Percentiles rank a stretch among this genome's conserved stretches.
Conservation (phyloP, 2,329 filamentous ascomycete genomes). For the Monilinia polystroma region DNA sequence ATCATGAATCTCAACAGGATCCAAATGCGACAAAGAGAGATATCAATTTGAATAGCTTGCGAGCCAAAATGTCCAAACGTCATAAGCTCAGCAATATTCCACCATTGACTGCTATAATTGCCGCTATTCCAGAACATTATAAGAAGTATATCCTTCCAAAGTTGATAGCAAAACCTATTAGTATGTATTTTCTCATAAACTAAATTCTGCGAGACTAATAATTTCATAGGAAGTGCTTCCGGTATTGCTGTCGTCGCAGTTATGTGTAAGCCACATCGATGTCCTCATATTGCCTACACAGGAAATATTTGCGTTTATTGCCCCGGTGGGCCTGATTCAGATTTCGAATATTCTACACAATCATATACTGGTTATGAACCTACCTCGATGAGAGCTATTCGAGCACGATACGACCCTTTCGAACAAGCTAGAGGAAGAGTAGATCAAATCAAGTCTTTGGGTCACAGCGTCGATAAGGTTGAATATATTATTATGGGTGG, state of each 20-base stretch:
- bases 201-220: conserved; percentile 24
- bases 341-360: conserved; percentile 98
- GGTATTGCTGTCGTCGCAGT: conserved; percentile 98
- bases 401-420: conserved; percentile 94
- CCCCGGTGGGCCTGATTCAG: conserved; percentile 93
- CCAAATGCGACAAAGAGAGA: conserved; percentile 73
- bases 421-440: conserved; percentile 95
- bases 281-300: conserved; percentile 96
- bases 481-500: conserved; percentile 99
- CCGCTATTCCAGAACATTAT: conserved; percentile 97
- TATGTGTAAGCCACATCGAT: conserved; percentile 98
- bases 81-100: conserved; percentile 85
- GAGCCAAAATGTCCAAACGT: conserved; percentile 87
- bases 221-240: conserved; percentile 74
- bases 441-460: conserved; percentile 92
- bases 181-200: conserved; percentile 48
- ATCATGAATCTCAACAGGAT: conserved; percentile 80
- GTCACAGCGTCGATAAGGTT: conserved; percentile 97
- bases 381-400: conserved; percentile 96
- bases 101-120: conserved; percentile 93
- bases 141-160: conserved; percentile 99
- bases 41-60: conserved; percentile 86
- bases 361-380: conserved; percentile 99
- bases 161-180: conserved; percentile 93
- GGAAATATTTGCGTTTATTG: conserved; percentile 99